phyloP scores from a whole-genome alignment of 1,284 basidiomycete genomes.

The Ganoderma boninense region DNA sequence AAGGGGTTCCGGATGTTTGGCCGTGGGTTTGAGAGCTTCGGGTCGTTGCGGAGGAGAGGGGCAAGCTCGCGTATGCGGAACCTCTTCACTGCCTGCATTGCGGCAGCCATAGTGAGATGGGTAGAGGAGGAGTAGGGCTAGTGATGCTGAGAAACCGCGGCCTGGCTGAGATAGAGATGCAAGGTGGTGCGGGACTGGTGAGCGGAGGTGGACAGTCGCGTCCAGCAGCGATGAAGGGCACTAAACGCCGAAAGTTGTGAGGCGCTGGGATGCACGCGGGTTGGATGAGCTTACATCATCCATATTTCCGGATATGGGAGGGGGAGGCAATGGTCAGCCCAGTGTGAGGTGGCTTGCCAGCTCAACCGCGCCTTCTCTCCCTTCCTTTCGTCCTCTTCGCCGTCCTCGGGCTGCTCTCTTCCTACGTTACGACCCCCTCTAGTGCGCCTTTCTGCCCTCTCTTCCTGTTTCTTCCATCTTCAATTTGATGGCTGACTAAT shows the following conservation, averaged over 20 bases:
- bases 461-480: neutral
- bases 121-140: neutral
- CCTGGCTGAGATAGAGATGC: neutral
- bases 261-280: constrained; percentile 1
- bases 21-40: constrained; percentile 16
- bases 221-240: neutral
- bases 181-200: neutral
- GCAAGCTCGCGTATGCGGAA: constrained; percentile 43
- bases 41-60: constrained; percentile 20
- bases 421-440: constrained; percentile 17
- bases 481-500: constrained; percentile 14
- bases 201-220: neutral
- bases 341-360: constrained; percentile 30
- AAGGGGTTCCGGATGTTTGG: constrained; percentile 65
- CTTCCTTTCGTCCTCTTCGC: constrained; percentile 21
- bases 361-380: constrained; percentile 26
- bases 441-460: constrained; percentile 11
- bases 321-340: constrained; percentile 29
- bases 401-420: constrained; percentile 19
- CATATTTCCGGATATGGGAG: constrained; percentile 30
- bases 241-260: neutral
- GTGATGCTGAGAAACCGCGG: too few species aligned
- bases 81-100: constrained; percentile 40
- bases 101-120: constrained; percentile 24
- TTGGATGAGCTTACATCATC: constrained; percentile 22